Conservation (phyloP, 2,329 filamentous ascomycete genomes). For the Tolypocladium pustulatum region DNA sequence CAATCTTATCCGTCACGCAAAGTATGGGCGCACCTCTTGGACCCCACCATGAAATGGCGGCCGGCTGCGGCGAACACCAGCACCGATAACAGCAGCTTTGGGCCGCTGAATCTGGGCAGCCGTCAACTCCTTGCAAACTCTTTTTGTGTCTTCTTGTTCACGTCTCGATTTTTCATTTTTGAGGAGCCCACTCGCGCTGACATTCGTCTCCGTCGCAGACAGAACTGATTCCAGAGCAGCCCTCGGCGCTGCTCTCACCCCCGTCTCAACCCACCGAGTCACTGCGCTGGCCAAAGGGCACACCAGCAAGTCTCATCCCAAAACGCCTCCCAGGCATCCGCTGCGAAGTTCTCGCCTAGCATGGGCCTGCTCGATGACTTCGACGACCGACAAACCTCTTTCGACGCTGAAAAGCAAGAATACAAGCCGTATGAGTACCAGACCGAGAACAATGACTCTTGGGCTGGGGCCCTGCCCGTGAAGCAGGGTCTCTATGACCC, state of each 20-base stretch:
- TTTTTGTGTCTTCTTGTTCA: neutral
- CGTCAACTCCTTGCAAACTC: neutral
- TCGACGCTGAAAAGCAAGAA: slow-evolving; percentile 47
- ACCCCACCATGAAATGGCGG: neutral
- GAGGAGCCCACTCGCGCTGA: slow-evolving; percentile 1
- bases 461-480: slow-evolving; percentile 90
- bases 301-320: neutral
- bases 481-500: slow-evolving; percentile 99
- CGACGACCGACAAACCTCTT: slow-evolving; percentile 55
- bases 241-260: slow-evolving; percentile 13
- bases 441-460: slow-evolving; percentile 72
- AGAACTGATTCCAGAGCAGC: slow-evolving; percentile 11
- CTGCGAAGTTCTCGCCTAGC: slow-evolving; percentile 46
- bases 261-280: neutral
- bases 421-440: slow-evolving; percentile 77
- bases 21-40: neutral
- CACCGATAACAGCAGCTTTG: neutral
- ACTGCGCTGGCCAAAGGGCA: neutral
- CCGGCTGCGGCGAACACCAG: neutral
- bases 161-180: neutral
- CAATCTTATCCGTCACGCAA: neutral
- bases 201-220: neutral
- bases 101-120: neutral
- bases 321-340: slow-evolving; percentile 2
- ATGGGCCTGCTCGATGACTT: slow-evolving; percentile 58